A percentile compares a stretch with the other conserved stretches of the same genome.
Evolutionary conservation across 2,329 filamentous ascomycete species (phyloP).

Genomic region (Macroventuria anomochaeta): DNA sequence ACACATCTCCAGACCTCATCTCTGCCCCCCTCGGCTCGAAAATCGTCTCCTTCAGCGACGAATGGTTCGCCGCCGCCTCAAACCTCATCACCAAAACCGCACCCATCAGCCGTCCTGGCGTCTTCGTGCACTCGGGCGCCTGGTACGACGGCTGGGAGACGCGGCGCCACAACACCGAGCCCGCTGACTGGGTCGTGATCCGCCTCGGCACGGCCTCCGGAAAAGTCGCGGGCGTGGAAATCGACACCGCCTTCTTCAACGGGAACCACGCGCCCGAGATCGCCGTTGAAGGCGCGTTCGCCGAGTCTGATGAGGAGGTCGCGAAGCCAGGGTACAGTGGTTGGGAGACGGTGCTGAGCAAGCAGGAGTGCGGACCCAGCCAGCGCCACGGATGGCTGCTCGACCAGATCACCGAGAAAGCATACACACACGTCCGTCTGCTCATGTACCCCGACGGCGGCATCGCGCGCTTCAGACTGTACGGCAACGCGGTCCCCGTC

Average conservation of each 20-base stretch:
- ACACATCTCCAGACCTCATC: conserved; percentile 63
- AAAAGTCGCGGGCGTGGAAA: conserved; percentile 74
- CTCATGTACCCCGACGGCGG: conserved; percentile 89
- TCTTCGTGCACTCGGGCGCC: conserved; percentile 65
- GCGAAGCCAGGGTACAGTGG: conserved; percentile 47
- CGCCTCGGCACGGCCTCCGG: conserved; percentile 70
- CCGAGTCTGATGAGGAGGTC: conserved; percentile 63
- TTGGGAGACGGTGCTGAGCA: conserved; percentile 75
- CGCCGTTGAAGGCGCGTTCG: conserved; percentile 77
- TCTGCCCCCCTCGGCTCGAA: conserved; percentile 59
- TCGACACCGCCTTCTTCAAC: conserved; percentile 82
- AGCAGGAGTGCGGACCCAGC: conserved; percentile 75
- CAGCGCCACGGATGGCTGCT: conserved; percentile 78
- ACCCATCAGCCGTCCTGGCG: conserved; percentile 62
- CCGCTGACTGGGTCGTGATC: conserved; percentile 67
- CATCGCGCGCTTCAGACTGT: conserved; percentile 80
- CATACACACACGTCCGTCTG: conserved; percentile 79
- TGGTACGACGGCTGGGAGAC: conserved; percentile 73
- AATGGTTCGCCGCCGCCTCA: conserved; percentile 66
- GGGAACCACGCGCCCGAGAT: conserved; percentile 83
- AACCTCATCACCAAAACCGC: conserved; percentile 65
- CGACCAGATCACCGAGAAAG: conserved; percentile 61
- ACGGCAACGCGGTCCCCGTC: conserved; percentile 76
- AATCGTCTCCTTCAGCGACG: conserved; percentile 64
- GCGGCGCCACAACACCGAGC: conserved; percentile 63